These are phyloP conservation scores for Myxozyma kluyveri DNA, from an alignment of 805 yeast species.

Conservation along the genomic window DNA sequence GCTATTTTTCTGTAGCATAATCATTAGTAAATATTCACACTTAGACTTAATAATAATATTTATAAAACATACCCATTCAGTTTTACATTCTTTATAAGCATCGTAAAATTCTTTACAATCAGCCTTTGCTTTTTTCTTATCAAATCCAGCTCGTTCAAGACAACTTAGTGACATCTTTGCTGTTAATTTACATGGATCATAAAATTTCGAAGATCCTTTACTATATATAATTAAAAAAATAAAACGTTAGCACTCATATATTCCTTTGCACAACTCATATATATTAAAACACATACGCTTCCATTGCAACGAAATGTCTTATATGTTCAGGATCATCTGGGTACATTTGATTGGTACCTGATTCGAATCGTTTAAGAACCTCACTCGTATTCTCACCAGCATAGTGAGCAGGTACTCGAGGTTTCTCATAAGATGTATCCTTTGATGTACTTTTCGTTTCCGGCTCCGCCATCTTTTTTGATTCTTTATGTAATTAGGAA, in stretches of 20 bases:
- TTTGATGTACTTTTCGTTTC: background rate
- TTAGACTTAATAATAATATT: too few species aligned
- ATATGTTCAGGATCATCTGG: constrained; percentile 85
- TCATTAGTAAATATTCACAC: too few species aligned
- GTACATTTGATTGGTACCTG: constrained; percentile 51
- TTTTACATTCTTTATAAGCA: constrained; percentile 89
- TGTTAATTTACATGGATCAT: constrained; percentile 90
- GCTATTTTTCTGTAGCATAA: too few species aligned
- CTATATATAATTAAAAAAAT: constrained; percentile 13
- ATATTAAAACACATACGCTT: background rate
- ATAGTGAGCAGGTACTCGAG: too few species aligned
- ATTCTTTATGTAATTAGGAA: too few species aligned
- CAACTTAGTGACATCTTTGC: constrained; percentile 84
- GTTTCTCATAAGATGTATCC: too few species aligned
- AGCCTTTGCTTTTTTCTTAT: constrained; percentile 46
- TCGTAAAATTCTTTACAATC: constrained; percentile 78
- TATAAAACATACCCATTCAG: constrained; percentile 53
- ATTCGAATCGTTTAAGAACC: constrained; percentile 15
- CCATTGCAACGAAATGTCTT: constrained; percentile 64
- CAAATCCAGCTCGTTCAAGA: constrained; percentile 72
- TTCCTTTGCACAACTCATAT: too few species aligned
- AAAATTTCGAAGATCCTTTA: constrained; percentile 78
- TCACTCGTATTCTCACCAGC: constrained; percentile 10
- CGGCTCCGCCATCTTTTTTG: too few species aligned
- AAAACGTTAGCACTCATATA: background rate